phyloP scores from a whole-genome alignment of 2,329 filamentous ascomycete genomes.

The Diaporthe vexans region DNA sequence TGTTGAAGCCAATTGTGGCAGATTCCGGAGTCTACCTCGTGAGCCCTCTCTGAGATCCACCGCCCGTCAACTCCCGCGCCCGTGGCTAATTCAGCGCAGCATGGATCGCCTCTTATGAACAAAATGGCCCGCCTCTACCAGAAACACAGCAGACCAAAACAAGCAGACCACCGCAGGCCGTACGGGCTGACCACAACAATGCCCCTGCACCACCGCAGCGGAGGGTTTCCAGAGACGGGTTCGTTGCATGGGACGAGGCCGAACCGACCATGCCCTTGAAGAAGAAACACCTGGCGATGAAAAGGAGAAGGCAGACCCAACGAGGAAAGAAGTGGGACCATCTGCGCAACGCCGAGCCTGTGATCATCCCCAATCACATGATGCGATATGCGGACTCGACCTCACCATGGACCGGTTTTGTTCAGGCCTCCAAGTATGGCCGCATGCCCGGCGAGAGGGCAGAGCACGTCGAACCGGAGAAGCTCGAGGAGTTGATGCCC shows the following conservation, averaged over 20 bases:
- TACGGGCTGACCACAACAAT: conserved; percentile 58
- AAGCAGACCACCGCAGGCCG: conserved; percentile 54
- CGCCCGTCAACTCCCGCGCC: not conserved
- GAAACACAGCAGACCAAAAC: conserved; percentile 57
- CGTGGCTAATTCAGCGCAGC: conserved; percentile 50
- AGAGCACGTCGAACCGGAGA: conserved; percentile 61
- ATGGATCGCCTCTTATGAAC: conserved; percentile 65
- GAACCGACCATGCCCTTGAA: conserved; percentile 53
- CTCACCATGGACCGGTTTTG: conserved; percentile 66
- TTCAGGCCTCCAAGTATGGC: conserved; percentile 67
- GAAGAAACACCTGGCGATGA: conserved; percentile 61
- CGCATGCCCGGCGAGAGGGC: conserved; percentile 62
- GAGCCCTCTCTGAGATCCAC: conserved; percentile 30
- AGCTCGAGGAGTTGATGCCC: conserved; percentile 60
- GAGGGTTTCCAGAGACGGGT: conserved; percentile 64
- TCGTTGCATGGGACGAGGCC: conserved; percentile 56
- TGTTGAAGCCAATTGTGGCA: conserved; percentile 41
- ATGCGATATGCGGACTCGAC: conserved; percentile 55
- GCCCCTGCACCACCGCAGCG: conserved; percentile 55
- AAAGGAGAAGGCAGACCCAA: conserved; percentile 60
- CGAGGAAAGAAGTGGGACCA: conserved; percentile 72
- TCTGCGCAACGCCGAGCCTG: conserved; percentile 69
- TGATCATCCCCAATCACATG: conserved; percentile 67
- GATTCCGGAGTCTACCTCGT: conserved; percentile 52
- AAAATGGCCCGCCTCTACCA: conserved; percentile 52